Evolutionary conservation across 208 protist genomes (phyloP).

Genomic region (Trichomonas vaginalis): DNA sequence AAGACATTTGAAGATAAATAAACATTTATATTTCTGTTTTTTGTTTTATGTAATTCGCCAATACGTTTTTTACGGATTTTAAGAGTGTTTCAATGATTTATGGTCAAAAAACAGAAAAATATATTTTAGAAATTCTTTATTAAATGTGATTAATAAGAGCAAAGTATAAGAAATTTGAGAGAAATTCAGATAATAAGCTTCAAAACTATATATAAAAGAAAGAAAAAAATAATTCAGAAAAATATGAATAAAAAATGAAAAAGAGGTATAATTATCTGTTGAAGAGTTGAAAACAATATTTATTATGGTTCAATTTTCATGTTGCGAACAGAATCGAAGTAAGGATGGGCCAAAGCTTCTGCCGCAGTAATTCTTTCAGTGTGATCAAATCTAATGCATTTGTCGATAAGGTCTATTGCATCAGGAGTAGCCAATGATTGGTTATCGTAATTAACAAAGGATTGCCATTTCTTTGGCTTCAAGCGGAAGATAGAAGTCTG

Average conservation of each 20-base stretch:
- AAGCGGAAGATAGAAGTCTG: not conserved
- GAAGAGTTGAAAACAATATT: not conserved
- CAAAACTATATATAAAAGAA: no score
- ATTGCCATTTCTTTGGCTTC: not conserved
- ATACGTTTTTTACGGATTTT: no score
- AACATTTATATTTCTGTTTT: not conserved
- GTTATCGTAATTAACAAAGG: not conserved
- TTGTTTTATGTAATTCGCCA: no score
- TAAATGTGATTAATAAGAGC: no score
- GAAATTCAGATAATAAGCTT: no score
- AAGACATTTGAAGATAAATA: not conserved
- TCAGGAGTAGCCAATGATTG: not conserved
- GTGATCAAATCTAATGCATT: slow-evolving; percentile 21
- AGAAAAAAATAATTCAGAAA: no score
- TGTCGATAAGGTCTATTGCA: slow-evolving; percentile 21
- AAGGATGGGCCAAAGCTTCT: slow-evolving; percentile 23
- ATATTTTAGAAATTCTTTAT: no score
- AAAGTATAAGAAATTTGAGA: no score
- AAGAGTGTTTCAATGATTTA: no score
- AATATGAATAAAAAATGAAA: no score
- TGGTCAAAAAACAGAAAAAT: no score
- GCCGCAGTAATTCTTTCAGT: not conserved
- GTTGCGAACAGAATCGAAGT: slow-evolving; percentile 18
- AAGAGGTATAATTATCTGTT: no score
- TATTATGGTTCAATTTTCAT: not conserved